Percentiles rank a stretch among this genome's conserved stretches.
Evolutionary conservation across 1,139 yeast species (phyloP).

Genomic region (Geotrichum aggregatum): DNA sequence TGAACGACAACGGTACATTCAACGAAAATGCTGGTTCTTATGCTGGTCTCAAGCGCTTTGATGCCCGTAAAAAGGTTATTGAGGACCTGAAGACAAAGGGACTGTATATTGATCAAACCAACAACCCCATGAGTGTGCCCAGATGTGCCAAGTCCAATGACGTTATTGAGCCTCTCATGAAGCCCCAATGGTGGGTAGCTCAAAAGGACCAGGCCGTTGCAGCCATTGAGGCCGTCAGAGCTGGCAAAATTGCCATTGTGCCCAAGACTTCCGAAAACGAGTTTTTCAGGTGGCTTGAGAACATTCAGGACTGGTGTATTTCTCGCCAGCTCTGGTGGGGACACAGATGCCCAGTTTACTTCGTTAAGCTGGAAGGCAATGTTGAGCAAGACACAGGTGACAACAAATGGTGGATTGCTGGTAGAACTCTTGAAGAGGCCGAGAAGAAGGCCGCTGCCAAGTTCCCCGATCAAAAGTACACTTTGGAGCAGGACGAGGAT

Average conservation of each 20-base stretch:
- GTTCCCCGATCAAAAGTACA: conserved; percentile 66
- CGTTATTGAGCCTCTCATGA: conserved; percentile 88
- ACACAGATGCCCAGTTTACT: conserved; percentile 96
- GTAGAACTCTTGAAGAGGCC: conserved; percentile 79
- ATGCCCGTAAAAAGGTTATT: conserved; percentile 83
- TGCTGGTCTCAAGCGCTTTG: conserved; percentile 88
- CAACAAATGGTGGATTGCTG: conserved; percentile 86
- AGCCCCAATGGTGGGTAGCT: conserved; percentile 99
- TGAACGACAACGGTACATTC: conserved; percentile 86
- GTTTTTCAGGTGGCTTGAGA: conserved; percentile 92
- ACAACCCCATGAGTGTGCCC: conserved; percentile 94
- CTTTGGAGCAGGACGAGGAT: conserved; percentile 92
- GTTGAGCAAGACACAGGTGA: conserved; percentile 51
- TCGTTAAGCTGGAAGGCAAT: conserved; percentile 52
- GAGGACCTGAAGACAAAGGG: conserved; percentile 73
- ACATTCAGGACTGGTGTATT: conserved; percentile 98
- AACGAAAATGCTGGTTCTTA: conserved; percentile 89
- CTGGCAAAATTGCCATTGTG: conserved; percentile 72
- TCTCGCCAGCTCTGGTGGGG: conserved; percentile 99
- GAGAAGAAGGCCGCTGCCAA: conserved; percentile 68
- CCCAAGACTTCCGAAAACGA: conserved; percentile 92
- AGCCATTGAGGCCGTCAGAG: conserved; percentile 80
- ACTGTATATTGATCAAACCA: conserved; percentile 75
- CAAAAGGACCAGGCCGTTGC: conserved; percentile 85
- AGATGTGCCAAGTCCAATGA: conserved; percentile 94